phyloP scores from a whole-genome alignment of 2,329 filamentous ascomycete genomes.

The Ophiostoma novo-ulmi region DNA sequence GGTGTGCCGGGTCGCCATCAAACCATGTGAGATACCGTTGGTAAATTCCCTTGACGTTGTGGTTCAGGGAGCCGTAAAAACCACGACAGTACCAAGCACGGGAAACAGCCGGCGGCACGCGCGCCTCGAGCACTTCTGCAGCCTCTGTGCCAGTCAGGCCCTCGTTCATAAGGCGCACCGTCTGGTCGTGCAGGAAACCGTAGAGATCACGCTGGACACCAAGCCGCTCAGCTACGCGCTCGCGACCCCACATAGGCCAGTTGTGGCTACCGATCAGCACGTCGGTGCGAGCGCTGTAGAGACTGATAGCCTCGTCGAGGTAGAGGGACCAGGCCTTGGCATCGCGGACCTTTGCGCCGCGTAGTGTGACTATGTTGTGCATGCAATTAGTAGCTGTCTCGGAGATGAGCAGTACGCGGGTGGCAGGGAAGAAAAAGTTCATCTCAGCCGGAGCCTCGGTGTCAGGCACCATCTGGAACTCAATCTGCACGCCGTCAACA shows the following conservation, averaged over 20 bases:
- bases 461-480: slow-evolving; percentile 22
- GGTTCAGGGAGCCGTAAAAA: slow-evolving; percentile 20
- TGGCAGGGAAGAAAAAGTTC: slow-evolving; percentile 18
- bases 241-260: slow-evolving; percentile 21
- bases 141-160: slow-evolving; percentile 18
- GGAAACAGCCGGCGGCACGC: slow-evolving; percentile 18
- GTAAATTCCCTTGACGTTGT: slow-evolving; percentile 23
- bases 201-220: slow-evolving; percentile 20
- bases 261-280: slow-evolving; percentile 21
- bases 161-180: slow-evolving; percentile 19
- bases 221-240: slow-evolving; percentile 14
- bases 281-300: slow-evolving; percentile 6
- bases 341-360: slow-evolving; percentile 20
- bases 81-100: slow-evolving; percentile 21
- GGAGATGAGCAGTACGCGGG: slow-evolving; percentile 12
- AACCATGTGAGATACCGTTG: slow-evolving; percentile 22
- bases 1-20: slow-evolving; percentile 19
- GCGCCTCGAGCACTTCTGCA: slow-evolving; percentile 11
- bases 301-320: slow-evolving; percentile 18
- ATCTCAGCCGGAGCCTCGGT: slow-evolving; percentile 22
- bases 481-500: slow-evolving; percentile 17
- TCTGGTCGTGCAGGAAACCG: slow-evolving; percentile 21
- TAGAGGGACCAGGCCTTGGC: slow-evolving; percentile 21
- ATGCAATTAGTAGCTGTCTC: slow-evolving; percentile 21
- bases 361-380: slow-evolving; percentile 21